Conservation (phyloP, 83 land plant genomes). For the Isoetes engelmannii region DNA sequence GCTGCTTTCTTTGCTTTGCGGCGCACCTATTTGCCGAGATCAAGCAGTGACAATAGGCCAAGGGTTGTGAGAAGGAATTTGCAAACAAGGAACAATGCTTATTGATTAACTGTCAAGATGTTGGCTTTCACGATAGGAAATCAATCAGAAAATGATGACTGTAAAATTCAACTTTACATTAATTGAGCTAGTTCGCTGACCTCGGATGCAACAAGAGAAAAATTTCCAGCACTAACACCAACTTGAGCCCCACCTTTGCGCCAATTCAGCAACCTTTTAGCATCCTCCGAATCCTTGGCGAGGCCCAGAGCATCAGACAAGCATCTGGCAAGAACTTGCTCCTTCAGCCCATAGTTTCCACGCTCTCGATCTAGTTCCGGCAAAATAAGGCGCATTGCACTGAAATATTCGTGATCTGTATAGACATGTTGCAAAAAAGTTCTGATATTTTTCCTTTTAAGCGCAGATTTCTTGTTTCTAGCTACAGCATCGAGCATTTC, state of each 20-base stretch:
- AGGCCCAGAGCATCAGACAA: conserved; percentile 84
- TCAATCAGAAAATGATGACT: no score
- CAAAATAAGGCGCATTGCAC: conserved; percentile 72
- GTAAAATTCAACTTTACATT: no score
- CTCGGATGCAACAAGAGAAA: conserved; percentile 84
- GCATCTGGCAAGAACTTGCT: conserved; percentile 68
- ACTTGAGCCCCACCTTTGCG: conserved; percentile 67
- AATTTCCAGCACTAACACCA: conserved; percentile 82
- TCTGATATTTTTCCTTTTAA: conserved; percentile 73
- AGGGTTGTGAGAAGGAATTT: no score
- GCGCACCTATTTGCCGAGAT: no score
- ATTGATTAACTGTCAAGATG: no score
- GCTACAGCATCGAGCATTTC: conserved; percentile 65
- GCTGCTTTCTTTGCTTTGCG: no score
- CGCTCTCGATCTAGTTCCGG: conserved; percentile 82
- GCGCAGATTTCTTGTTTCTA: conserved; percentile 46
- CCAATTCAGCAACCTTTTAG: conserved; percentile 76
- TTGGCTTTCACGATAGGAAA: no score
- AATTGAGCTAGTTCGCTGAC: conserved; percentile 16
- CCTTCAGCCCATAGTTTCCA: conserved; percentile 74
- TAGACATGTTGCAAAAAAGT: conserved; percentile 78
- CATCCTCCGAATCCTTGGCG: conserved; percentile 72
- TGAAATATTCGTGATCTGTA: conserved; percentile 51
- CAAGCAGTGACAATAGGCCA: no score
- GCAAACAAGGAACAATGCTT: no score